These are phyloP conservation scores for Leishmania guyanensis DNA, from an alignment of 208 protist genomes.

Conservation along the genomic window DNA sequence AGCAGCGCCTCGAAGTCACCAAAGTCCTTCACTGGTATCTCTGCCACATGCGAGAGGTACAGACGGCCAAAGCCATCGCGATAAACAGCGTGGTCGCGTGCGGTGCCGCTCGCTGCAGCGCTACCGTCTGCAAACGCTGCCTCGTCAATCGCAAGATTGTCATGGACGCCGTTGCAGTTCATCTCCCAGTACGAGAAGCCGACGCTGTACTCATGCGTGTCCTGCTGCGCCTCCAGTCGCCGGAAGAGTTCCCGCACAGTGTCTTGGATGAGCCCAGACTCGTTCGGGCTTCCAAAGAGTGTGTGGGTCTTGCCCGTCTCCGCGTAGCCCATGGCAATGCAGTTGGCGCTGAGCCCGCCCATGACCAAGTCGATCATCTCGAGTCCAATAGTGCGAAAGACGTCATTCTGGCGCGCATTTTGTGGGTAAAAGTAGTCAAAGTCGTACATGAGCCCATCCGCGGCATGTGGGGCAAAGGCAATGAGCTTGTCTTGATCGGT, in stretches of 20 bases:
- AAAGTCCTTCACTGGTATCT: conserved; percentile 59
- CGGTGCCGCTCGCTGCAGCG: conserved; percentile 8
- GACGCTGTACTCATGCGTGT: conserved; percentile 61
- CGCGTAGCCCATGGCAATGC: conserved; percentile 70
- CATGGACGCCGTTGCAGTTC: conserved; percentile 73
- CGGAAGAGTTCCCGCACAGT: conserved; percentile 81
- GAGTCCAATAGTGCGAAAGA: conserved; percentile 78
- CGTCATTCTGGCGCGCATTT: conserved; percentile 70
- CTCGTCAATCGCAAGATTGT: conserved; percentile 59
- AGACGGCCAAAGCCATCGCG: conserved; percentile 72
- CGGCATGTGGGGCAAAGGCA: conserved; percentile 61
- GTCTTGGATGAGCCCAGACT: conserved; percentile 85
- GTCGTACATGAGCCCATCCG: conserved; percentile 87
- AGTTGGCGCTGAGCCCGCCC: conserved; percentile 80
- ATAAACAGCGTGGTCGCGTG: conserved; percentile 46
- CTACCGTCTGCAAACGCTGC: conserved; percentile 17
- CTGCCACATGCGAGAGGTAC: conserved; percentile 68
- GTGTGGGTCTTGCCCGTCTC: conserved; percentile 89
- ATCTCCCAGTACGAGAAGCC: conserved; percentile 88
- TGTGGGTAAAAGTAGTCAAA: conserved; percentile 90
- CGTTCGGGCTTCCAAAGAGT: conserved; percentile 79
- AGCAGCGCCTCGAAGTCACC: conserved; percentile 73
- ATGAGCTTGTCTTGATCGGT: conserved; percentile 80
- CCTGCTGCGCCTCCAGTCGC: conserved; percentile 53
- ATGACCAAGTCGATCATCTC: conserved; percentile 89